These are phyloP conservation scores for Ophiocordyceps sinensis DNA, from an alignment of 2,329 filamentous ascomycete genomes.

Conservation along the genomic window DNA sequence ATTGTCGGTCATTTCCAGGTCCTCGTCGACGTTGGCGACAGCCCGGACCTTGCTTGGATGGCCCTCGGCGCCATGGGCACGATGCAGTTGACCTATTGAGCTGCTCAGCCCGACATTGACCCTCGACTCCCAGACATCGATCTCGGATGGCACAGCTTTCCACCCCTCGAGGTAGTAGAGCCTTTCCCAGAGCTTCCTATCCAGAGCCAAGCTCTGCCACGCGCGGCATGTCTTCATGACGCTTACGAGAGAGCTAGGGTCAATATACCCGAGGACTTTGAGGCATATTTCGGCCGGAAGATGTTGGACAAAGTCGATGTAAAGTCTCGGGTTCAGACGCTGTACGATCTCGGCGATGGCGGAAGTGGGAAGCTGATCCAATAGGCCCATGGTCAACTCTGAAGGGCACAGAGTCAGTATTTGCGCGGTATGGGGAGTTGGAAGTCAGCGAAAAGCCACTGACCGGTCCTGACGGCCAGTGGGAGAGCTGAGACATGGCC, in stretches of 20 bases:
- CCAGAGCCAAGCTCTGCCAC: constrained; percentile 71
- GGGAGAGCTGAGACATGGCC: constrained; percentile 35
- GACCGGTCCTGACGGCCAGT: constrained; percentile 33
- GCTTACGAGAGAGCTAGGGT: constrained; percentile 63
- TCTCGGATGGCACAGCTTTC: constrained; percentile 53
- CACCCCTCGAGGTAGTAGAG: constrained; percentile 80
- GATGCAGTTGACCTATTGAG: constrained; percentile 26
- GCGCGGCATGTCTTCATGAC: constrained; percentile 65
- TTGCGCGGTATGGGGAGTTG: neutral
- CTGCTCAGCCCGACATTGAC: constrained; percentile 30
- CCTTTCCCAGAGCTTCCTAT: constrained; percentile 74
- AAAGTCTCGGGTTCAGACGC: constrained; percentile 65
- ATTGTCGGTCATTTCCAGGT: constrained; percentile 32
- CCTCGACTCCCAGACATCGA: constrained; percentile 50
- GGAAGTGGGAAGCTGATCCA: constrained; percentile 66
- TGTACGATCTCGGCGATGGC: constrained; percentile 70
- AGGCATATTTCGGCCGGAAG: constrained; percentile 85
- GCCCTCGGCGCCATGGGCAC: constrained; percentile 30
- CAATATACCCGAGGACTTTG: constrained; percentile 76
- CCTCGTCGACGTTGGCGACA: constrained; percentile 32
- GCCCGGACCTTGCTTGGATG: constrained; percentile 41
- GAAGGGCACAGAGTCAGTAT: neutral
- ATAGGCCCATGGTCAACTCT: constrained; percentile 71
- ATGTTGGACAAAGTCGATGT: constrained; percentile 80
- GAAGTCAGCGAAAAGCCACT: constrained; percentile 7